Percentiles rank a stretch among this genome's conserved stretches.
These are phyloP conservation scores for Jacaranda copaia DNA, from an alignment of 257 asterid genomes.

Conservation along the genomic window DNA sequence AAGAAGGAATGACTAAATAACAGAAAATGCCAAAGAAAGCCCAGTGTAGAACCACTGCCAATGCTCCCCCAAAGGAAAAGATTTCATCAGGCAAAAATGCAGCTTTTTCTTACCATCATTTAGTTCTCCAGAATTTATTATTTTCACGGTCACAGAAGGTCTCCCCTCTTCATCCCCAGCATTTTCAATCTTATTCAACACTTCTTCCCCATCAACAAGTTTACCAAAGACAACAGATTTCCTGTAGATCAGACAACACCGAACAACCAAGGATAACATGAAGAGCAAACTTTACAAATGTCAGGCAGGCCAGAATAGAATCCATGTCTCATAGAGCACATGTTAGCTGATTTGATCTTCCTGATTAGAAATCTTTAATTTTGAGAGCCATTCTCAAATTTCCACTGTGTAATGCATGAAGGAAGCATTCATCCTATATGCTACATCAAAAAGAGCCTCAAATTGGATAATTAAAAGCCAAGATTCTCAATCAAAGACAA, in stretches of 20 bases:
- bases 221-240: slow-evolving; percentile 68
- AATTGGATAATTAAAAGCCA: neutral
- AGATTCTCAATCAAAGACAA: neutral
- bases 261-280: neutral
- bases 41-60: neutral
- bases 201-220: slow-evolving; percentile 64
- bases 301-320: too few relatives aligned
- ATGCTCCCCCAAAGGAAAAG: neutral
- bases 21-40: neutral
- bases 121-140: slow-evolving; percentile 63
- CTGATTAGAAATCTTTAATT: too few relatives aligned
- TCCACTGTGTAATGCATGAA: neutral
- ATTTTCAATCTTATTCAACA: slow-evolving; percentile 69
- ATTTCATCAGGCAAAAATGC: neutral
- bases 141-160: slow-evolving; percentile 70
- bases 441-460: neutral
- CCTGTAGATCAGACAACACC: slow-evolving; percentile 45
- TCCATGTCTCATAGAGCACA: too few relatives aligned
- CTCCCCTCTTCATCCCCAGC: slow-evolving; percentile 71
- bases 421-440: neutral
- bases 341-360: too few relatives aligned
- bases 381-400: too few relatives aligned
- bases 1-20: neutral
- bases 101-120: slow-evolving; percentile 49
- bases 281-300: neutral